phyloP scores from a whole-genome alignment of 306 rosid species.

The Lablab purpureus region DNA sequence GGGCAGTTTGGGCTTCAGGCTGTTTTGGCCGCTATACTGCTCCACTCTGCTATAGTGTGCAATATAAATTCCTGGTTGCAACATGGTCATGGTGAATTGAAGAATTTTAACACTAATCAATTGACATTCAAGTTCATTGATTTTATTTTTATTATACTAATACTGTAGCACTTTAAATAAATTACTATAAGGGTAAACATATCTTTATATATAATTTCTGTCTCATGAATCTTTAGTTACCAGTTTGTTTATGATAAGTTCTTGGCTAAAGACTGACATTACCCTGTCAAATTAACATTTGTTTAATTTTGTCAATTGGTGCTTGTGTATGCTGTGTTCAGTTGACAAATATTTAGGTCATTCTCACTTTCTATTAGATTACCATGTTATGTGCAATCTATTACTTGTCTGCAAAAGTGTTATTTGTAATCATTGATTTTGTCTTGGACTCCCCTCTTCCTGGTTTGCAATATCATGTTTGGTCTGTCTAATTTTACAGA shows the following conservation, averaged over 20 bases:
- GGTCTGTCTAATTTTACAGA: constrained; percentile 57
- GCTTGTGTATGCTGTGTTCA: constrained; percentile 19
- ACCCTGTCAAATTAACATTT: constrained; percentile 32
- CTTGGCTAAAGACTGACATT: not conserved
- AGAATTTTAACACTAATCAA: not conserved
- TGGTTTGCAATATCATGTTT: constrained; percentile 6
- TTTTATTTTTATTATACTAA: no score
- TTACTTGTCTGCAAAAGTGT: constrained; percentile 9
- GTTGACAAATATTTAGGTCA: constrained; percentile 21
- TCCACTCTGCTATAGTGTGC: no score
- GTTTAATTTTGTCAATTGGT: constrained; percentile 15
- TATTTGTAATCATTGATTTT: constrained; percentile 6
- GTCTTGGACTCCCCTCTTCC: not conserved
- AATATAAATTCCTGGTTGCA: not conserved
- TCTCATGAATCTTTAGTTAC: not conserved
- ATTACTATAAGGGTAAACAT: no score
- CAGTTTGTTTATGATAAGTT: not conserved
- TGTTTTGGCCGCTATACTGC: not conserved
- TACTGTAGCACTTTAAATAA: not conserved
- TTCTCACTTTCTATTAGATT: constrained; percentile 17
- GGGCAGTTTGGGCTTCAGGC: not conserved
- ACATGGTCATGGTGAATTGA: not conserved
- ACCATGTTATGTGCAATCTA: not conserved
- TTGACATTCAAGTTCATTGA: not conserved
- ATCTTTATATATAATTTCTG: not conserved